These are phyloP conservation scores for Trichoderma lentiforme DNA, from an alignment of 2,329 filamentous ascomycete genomes.

Conservation along the genomic window DNA sequence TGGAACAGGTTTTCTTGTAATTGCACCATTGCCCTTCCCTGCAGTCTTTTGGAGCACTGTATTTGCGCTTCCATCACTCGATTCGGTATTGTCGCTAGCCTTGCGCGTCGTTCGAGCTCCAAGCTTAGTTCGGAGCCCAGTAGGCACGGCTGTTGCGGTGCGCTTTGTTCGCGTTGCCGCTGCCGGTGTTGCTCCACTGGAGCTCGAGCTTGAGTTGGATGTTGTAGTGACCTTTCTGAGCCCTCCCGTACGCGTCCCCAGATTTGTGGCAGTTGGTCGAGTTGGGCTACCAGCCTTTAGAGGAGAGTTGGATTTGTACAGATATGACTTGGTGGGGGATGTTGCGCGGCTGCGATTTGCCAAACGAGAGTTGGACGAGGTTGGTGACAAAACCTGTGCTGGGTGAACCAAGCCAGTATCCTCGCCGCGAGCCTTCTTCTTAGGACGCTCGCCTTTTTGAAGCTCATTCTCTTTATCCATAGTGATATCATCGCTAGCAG, in stretches of 20 bases:
- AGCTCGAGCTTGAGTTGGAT: constrained; percentile 43
- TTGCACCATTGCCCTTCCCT: constrained; percentile 34
- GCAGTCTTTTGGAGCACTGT: constrained; percentile 60
- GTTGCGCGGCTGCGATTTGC: constrained; percentile 44
- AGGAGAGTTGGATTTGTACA: constrained; percentile 59
- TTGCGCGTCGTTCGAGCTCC: constrained; percentile 50
- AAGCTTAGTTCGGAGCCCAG: constrained; percentile 34
- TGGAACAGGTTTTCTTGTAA: constrained; percentile 52
- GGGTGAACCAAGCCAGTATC: constrained; percentile 39
- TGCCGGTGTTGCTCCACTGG: constrained; percentile 32
- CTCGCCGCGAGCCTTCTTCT: constrained; percentile 59
- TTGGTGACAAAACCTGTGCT: constrained; percentile 71
- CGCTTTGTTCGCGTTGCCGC: constrained; percentile 32
- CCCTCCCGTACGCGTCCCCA: constrained; percentile 50
- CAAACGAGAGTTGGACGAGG: constrained; percentile 75
- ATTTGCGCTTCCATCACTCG: constrained; percentile 61
- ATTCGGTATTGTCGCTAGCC: constrained; percentile 58
- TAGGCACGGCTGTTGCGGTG: constrained; percentile 36
- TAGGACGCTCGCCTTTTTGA: constrained; percentile 59
- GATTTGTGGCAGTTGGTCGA: constrained; percentile 42
- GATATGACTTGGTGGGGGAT: constrained; percentile 56
- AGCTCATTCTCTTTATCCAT: constrained; percentile 76
- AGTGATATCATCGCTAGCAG: constrained; percentile 58
- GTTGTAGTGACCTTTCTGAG: constrained; percentile 45
- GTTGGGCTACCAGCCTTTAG: constrained; percentile 49